Conservation (phyloP, 1,139 yeast species). For the Geotrichum reessii region DNA sequence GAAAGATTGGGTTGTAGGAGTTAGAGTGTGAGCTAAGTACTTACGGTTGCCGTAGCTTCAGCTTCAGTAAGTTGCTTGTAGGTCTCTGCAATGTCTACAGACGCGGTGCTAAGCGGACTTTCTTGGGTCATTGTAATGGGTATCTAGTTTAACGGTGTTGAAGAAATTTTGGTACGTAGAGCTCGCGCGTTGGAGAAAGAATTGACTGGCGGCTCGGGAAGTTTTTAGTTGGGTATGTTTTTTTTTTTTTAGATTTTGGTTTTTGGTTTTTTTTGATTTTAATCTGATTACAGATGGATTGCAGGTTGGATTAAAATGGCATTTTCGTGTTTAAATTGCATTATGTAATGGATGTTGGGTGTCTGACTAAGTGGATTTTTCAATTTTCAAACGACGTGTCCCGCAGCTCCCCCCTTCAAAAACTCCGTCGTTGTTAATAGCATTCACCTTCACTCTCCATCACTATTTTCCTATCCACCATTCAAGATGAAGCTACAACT, state of each 20-base stretch:
- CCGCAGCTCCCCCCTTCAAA: constrained; percentile 6
- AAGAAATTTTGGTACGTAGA: background rate
- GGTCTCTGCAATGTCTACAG: constrained; percentile 42
- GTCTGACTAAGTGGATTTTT: background rate
- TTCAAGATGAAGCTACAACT: constrained; percentile 14
- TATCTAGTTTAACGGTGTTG: background rate
- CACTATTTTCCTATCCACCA: background rate
- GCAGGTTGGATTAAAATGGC: background rate
- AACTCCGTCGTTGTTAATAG: background rate
- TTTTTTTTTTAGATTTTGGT: background rate
- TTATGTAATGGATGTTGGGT: background rate
- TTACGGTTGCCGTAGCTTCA: constrained; percentile 48
- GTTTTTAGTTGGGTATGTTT: background rate
- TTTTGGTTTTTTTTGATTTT: background rate
- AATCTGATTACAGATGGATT: background rate
- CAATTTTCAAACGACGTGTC: constrained; percentile 10
- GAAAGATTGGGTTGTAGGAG: background rate
- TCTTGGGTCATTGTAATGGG: constrained; percentile 2
- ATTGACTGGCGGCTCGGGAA: background rate
- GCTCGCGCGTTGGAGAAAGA: background rate
- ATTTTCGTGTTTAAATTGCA: background rate
- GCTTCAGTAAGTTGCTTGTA: constrained; percentile 51
- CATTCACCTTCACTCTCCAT: background rate
- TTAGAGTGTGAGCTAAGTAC: constrained; percentile 21
- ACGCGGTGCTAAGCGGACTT: background rate